These are phyloP conservation scores for Starmerella riodocensis DNA, from an alignment of 805 yeast genomes.

Conservation along the genomic window DNA sequence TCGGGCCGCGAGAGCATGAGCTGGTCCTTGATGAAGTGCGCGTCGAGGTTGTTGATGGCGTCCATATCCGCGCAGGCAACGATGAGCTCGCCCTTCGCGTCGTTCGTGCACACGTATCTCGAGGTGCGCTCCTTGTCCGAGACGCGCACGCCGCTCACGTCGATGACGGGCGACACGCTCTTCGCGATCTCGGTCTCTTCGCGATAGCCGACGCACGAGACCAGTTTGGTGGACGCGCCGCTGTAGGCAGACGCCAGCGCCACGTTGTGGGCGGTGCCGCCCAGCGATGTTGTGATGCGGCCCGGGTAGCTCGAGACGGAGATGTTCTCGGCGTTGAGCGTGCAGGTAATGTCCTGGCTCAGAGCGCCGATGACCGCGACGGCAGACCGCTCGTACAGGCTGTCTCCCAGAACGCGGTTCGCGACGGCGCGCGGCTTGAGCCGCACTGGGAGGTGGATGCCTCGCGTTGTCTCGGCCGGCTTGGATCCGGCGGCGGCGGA, in stretches of 20 bases:
- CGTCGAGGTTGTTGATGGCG: conserved; percentile 41
- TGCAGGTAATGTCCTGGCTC: conserved; percentile 60
- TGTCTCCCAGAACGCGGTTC: conserved; percentile 2
- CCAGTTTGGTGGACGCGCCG: conserved; percentile 17
- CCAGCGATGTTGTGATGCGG: conserved; percentile 40
- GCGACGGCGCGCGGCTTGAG: conserved; percentile 5
- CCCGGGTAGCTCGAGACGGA: conserved; percentile 62
- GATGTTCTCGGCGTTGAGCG: conserved; percentile 27
- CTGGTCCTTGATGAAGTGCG: conserved; percentile 32
- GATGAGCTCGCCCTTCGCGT: conserved; percentile 45
- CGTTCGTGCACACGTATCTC: conserved; percentile 61
- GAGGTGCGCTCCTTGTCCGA: conserved; percentile 37
- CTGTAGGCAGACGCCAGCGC: conserved; percentile 45
- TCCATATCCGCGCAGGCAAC: conserved; percentile 79
- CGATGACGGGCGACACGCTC: conserved; percentile 22
- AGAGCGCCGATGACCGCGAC: conserved; percentile 56
- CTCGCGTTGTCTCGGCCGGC: not conserved
- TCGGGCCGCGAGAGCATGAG: conserved; percentile 34
- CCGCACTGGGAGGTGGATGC: conserved; percentile 8
- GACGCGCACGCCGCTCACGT: conserved; percentile 32
- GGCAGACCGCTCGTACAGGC: not conserved
- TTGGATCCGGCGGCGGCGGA: no score
- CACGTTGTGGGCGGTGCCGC: conserved; percentile 79
- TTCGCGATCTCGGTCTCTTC: conserved; percentile 18
- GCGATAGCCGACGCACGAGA: conserved; percentile 21